Evolutionary conservation across 352 stramenopile species (phyloP).

Genomic region (Pilasporangium apinafurcum): DNA sequence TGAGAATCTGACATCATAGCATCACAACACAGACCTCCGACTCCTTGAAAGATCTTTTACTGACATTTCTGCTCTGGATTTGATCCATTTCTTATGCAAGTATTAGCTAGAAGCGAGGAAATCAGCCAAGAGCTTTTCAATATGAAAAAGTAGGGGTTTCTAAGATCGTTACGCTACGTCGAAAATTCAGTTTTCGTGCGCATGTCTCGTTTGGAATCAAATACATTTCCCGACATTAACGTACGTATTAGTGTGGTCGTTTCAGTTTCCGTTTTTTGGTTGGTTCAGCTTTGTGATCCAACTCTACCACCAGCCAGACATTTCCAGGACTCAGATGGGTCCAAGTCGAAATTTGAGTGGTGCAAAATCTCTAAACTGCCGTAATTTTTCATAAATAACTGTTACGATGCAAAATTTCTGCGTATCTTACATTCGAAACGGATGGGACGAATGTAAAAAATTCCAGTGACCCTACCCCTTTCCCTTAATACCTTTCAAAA

Average conservation of each 20-base stretch:
- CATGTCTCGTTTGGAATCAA: neutral
- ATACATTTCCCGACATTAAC: slow-evolving; percentile 2
- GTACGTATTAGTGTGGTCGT: slow-evolving; percentile 2
- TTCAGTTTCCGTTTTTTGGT: slow-evolving; percentile 6
- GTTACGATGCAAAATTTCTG: neutral
- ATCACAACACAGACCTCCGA: no score
- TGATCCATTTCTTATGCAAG: no score
- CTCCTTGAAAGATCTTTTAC: no score
- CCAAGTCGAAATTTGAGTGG: slow-evolving; percentile 1
- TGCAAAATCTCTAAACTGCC: no score
- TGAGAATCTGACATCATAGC: no score
- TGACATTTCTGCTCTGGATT: no score
- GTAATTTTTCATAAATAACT: no score
- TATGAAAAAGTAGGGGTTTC: no score
- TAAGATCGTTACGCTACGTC: no score
- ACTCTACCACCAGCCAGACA: slow-evolving; percentile 4
- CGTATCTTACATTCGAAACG: slow-evolving; percentile 1
- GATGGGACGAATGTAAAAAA: neutral
- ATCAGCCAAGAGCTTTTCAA: no score
- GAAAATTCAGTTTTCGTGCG: neutral
- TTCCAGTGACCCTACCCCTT: neutral
- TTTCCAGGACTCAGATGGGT: slow-evolving; percentile 9
- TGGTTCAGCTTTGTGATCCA: slow-evolving; percentile 6
- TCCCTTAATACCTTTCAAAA: neutral
- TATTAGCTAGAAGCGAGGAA: no score